Percentiles rank a stretch among this genome's conserved stretches.
Conservation (phyloP, 2,329 filamentous ascomycete species). For the Pseudogymnoascus sp. region DNA sequence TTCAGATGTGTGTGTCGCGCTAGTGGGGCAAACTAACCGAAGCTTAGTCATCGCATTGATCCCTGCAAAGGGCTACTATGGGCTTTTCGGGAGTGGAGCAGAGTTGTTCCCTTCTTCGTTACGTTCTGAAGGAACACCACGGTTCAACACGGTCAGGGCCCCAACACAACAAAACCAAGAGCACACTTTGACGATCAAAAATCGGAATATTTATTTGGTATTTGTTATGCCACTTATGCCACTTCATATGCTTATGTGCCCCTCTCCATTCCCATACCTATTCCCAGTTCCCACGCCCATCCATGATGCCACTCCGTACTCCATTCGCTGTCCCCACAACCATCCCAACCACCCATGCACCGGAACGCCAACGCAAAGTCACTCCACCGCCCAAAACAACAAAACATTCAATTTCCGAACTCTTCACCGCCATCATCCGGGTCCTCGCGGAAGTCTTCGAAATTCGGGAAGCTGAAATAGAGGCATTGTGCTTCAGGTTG, state of each 20-base stretch:
- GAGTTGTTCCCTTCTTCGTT: neutral
- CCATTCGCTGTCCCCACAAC: neutral
- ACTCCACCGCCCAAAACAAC: slow-evolving; percentile 6
- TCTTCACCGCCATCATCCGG: slow-evolving; percentile 28
- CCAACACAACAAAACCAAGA: neutral
- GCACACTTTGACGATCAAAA: neutral
- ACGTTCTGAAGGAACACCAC: neutral
- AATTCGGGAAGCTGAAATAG: slow-evolving; percentile 68
- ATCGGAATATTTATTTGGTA: slow-evolving; percentile 1
- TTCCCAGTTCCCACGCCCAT: neutral
- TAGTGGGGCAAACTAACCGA: slow-evolving; percentile 11
- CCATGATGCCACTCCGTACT: neutral
- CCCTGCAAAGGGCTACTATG: slow-evolving; percentile 1
- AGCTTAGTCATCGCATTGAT: slow-evolving; percentile 5
- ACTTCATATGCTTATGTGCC: neutral
- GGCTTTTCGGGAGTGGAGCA: neutral
- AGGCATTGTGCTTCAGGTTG: slow-evolving; percentile 21
- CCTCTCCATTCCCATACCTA: neutral
- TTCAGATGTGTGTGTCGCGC: slow-evolving; percentile 11
- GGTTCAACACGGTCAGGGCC: neutral
- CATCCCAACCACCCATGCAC: slow-evolving; percentile 3
- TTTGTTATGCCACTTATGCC: slow-evolving; percentile 4
- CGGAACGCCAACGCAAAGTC: slow-evolving; percentile 3
- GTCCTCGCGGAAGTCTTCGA: slow-evolving; percentile 56
- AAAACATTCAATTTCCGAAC: slow-evolving; percentile 15